Percentiles rank a stretch among this genome's conserved stretches.
These are phyloP conservation scores for Gossypium davidsonii DNA, from an alignment of 441 rosid species.

Conservation along the genomic window DNA sequence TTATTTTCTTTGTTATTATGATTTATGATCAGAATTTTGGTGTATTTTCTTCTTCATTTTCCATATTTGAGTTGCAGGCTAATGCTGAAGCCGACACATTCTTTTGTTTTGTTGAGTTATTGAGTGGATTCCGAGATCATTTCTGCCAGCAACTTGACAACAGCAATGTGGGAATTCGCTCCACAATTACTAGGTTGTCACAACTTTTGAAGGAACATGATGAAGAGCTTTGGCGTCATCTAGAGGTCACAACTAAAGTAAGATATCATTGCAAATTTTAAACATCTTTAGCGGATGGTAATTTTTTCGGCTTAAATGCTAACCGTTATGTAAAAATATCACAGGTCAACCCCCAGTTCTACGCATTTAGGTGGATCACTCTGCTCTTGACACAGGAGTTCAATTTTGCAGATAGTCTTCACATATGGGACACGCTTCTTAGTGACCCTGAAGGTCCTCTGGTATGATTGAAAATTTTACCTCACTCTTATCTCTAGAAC, in stretches of 20 bases:
- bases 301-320: constrained; percentile 13
- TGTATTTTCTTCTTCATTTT: constrained; percentile 21
- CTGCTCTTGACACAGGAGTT: constrained; percentile 92
- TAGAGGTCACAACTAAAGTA: constrained; percentile 93
- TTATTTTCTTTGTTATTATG: constrained; percentile 1
- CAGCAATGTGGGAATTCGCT: constrained; percentile 87
- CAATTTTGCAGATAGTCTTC: constrained; percentile 80
- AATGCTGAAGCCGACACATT: constrained; percentile 89
- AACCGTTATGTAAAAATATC: constrained; percentile 19
- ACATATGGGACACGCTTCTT: constrained; percentile 93
- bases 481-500: background rate
- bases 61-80: constrained; percentile 45
- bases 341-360: constrained; percentile 95
- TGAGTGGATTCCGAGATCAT: constrained; percentile 94
- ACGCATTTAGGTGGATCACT: constrained; percentile 97
- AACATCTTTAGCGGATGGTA: background rate
- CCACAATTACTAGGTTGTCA: constrained; percentile 79
- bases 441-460: constrained; percentile 93
- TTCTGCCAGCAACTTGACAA: constrained; percentile 98
- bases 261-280: constrained; percentile 18
- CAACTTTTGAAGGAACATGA: constrained; percentile 85
- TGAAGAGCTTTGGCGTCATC: constrained; percentile 99
- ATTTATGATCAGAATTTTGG: constrained; percentile 7
- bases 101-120: constrained; percentile 86
- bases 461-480: constrained; percentile 35